Conservation (phyloP, 2,329 filamentous ascomycete species). For the Botryotinia convoluta region DNA sequence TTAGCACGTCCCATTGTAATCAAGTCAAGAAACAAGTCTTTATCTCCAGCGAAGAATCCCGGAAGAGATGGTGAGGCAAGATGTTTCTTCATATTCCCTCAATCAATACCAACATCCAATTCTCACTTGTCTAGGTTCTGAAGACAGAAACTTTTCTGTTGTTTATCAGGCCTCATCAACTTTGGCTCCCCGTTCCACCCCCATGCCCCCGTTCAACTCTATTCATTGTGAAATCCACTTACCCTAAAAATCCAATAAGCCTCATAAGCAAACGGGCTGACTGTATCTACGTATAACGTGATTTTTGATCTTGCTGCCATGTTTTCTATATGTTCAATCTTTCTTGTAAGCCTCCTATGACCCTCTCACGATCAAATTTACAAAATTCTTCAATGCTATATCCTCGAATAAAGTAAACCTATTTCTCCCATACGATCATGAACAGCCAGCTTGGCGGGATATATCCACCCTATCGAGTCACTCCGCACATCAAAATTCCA, state of each 20-base stretch:
- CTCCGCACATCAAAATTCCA: background rate
- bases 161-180: background rate
- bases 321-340: background rate
- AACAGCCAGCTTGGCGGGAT: background rate
- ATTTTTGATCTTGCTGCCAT: background rate
- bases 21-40: background rate
- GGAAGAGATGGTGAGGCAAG: background rate
- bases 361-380: background rate
- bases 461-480: background rate
- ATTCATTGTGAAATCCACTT: conserved; percentile 28
- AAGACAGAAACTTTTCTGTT: background rate
- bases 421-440: background rate
- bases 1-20: background rate
- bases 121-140: background rate
- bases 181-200: background rate
- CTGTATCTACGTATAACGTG: conserved; percentile 47
- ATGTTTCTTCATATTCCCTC: accelerated
- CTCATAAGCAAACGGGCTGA: conserved; percentile 60
- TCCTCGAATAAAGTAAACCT: background rate
- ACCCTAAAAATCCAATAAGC: conserved; percentile 55
- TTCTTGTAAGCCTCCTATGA: background rate
- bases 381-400: background rate
- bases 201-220: background rate
- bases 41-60: background rate
- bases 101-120: background rate